Percentiles rank a stretch among this genome's conserved stretches.
Evolutionary conservation across 2,329 filamentous ascomycete genomes (phyloP).

Genomic region (Bipolaris zeicola): DNA sequence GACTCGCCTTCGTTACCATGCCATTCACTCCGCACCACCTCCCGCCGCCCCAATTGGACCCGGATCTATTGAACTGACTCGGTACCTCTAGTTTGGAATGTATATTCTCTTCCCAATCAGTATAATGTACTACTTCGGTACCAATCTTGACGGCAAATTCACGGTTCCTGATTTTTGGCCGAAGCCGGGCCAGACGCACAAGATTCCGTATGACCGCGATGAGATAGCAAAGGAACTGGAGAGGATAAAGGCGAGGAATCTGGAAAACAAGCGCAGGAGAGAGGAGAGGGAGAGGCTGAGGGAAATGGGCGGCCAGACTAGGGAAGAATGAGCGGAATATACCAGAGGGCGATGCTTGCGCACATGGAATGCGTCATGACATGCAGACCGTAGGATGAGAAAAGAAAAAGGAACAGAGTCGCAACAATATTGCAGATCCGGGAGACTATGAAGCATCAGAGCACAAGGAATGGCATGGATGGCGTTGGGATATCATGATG

Average conservation of each 20-base stretch:
- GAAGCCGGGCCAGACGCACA: conserved; percentile 75
- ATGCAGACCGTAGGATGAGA: neutral
- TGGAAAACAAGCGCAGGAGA: conserved; percentile 56
- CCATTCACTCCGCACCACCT: conserved; percentile 3
- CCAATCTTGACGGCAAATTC: conserved; percentile 89
- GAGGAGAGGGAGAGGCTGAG: conserved; percentile 48
- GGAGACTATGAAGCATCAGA: neutral
- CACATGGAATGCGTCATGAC: neutral
- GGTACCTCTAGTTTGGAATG: conserved; percentile 79
- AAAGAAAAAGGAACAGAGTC: neutral
- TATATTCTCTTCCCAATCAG: conserved; percentile 99
- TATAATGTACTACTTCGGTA: conserved; percentile 99
- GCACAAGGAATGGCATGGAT: conserved; percentile 16
- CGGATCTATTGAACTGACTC: neutral
- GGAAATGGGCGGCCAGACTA: conserved; percentile 24
- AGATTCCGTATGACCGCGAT: conserved; percentile 75
- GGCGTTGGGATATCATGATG: conserved; percentile 25
- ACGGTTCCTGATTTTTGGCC: conserved; percentile 93
- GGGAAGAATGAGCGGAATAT: conserved; percentile 10
- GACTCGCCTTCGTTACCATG: neutral
- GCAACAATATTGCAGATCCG: no score
- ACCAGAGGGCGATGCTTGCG: neutral
- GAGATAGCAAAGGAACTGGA: conserved; percentile 84
- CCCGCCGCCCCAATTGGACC: neutral
- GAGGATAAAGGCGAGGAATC: conserved; percentile 63